A percentile compares a stretch with the other conserved stretches of the same genome.
Evolutionary conservation across 1,284 basidiomycete species (phyloP).

Genomic region (Cutaneotrichosporon cutaneum): DNA sequence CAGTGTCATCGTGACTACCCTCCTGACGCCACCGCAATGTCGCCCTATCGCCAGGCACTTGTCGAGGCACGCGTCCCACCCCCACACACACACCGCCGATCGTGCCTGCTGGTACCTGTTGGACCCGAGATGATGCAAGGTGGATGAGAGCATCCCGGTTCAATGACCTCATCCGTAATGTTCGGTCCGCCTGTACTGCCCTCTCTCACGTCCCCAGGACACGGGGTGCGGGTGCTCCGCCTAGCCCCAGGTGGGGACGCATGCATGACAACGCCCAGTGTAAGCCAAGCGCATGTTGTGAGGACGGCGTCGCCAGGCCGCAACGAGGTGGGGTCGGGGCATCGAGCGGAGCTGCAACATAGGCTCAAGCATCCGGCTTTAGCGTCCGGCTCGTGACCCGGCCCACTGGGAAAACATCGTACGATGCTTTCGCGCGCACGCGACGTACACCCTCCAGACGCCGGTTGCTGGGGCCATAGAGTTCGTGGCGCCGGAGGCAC

Average conservation of each 20-base stretch:
- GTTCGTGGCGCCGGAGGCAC: neutral
- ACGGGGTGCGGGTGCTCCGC: too few species aligned
- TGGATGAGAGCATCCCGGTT: too few species aligned
- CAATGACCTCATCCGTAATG: too few species aligned
- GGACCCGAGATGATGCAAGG: neutral
- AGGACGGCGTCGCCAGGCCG: too few species aligned
- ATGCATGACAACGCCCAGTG: too few species aligned
- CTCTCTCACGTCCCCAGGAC: too few species aligned
- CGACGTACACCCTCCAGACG: neutral
- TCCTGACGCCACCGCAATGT: neutral
- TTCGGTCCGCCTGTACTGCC: too few species aligned
- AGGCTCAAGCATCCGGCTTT: too few species aligned
- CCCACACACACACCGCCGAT: neutral
- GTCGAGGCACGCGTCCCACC: too few species aligned
- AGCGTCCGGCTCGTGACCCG: neutral
- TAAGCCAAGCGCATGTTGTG: too few species aligned
- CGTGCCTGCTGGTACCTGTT: neutral
- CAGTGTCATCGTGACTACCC: neutral
- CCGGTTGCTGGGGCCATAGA: neutral
- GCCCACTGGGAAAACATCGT: neutral
- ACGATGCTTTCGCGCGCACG: constrained; percentile 5
- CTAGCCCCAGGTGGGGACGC: too few species aligned
- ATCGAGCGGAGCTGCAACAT: neutral
- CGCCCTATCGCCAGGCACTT: neutral
- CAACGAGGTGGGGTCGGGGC: too few species aligned